Evolutionary conservation across 1,284 basidiomycete genomes (phyloP).

Genomic region (Psilocybe mexicana): DNA sequence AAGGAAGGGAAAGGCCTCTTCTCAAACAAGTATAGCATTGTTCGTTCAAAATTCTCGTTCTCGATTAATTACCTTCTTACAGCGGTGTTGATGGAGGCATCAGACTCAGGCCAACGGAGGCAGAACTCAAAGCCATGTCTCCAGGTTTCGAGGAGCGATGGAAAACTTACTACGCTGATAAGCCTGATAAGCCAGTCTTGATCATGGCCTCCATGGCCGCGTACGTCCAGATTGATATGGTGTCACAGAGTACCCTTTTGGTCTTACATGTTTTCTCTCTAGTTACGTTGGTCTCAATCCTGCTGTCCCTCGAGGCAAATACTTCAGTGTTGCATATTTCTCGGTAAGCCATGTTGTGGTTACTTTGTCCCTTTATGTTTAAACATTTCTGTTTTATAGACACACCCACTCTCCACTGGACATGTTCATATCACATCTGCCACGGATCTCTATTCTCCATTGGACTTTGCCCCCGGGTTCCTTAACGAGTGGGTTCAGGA

Average conservation of each 20-base stretch:
- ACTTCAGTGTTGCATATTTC: slow-evolving; percentile 31
- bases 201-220: slow-evolving; percentile 31
- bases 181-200: slow-evolving; percentile 39
- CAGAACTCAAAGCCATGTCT: slow-evolving; percentile 37
- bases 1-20: slow-evolving; percentile 47
- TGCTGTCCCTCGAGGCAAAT: slow-evolving; percentile 29
- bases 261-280: background rate
- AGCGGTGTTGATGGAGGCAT: slow-evolving; percentile 40
- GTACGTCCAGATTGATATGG: slow-evolving; percentile 15
- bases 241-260: too few species aligned
- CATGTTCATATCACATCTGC: slow-evolving; percentile 44
- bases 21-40: slow-evolving; percentile 41
- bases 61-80: background rate
- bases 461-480: slow-evolving; percentile 40
- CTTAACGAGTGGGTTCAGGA: slow-evolving; percentile 26
- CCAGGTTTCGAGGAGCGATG: slow-evolving; percentile 38
- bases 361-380: background rate
- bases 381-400: slow-evolving; percentile 21
- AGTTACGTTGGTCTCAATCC: slow-evolving; percentile 30
- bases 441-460: slow-evolving; percentile 33
- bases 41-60: background rate
- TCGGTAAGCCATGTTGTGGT: slow-evolving; percentile 22
- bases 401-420: slow-evolving; percentile 42
- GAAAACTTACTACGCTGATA: slow-evolving; percentile 36
- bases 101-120: slow-evolving; percentile 39